phyloP scores from a whole-genome alignment of 345 rosid genomes.

The Citropsis articulata region DNA sequence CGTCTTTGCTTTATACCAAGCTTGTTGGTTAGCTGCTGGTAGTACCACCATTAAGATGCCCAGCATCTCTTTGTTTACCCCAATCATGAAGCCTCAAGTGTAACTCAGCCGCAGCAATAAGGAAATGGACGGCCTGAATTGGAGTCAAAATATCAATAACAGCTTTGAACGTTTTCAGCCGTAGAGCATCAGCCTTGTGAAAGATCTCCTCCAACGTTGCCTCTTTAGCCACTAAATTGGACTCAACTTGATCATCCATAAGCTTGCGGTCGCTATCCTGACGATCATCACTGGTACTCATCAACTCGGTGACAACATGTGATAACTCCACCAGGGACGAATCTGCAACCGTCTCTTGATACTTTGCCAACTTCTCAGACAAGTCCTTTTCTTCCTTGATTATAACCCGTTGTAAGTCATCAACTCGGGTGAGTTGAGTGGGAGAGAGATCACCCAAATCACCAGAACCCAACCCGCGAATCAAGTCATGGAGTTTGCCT shows the following conservation, averaged over 20 bases:
- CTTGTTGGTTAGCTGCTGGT: background rate
- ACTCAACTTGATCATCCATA: slow-evolving; percentile 22
- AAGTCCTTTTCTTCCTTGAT: slow-evolving; percentile 37
- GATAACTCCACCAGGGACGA: slow-evolving; percentile 47
- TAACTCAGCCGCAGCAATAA: slow-evolving; percentile 49
- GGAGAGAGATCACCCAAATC: slow-evolving; percentile 41
- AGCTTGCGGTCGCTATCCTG: too few species aligned
- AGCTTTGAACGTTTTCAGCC: slow-evolving; percentile 35
- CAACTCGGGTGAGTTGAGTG: slow-evolving; percentile 28
- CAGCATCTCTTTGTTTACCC: slow-evolving; percentile 34
- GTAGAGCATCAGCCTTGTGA: slow-evolving; percentile 38
- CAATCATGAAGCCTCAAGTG: slow-evolving; percentile 45
- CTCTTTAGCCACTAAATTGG: slow-evolving; percentile 27
- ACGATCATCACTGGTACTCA: background rate
- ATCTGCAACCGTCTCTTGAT: slow-evolving; percentile 42
- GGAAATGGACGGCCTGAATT: slow-evolving; percentile 41
- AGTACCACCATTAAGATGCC: background rate
- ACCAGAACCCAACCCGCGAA: slow-evolving; percentile 31
- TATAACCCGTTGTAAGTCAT: slow-evolving; percentile 27
- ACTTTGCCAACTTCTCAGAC: slow-evolving; percentile 37
- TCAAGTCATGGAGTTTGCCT: slow-evolving; percentile 22
- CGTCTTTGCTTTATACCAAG: too few species aligned
- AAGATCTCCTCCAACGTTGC: slow-evolving; percentile 23
- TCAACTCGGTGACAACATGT: slow-evolving; percentile 24
- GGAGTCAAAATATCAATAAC: slow-evolving; percentile 28